Conservation (phyloP, 2,329 filamentous ascomycete genomes). For the Eurotiales sp. region DNA sequence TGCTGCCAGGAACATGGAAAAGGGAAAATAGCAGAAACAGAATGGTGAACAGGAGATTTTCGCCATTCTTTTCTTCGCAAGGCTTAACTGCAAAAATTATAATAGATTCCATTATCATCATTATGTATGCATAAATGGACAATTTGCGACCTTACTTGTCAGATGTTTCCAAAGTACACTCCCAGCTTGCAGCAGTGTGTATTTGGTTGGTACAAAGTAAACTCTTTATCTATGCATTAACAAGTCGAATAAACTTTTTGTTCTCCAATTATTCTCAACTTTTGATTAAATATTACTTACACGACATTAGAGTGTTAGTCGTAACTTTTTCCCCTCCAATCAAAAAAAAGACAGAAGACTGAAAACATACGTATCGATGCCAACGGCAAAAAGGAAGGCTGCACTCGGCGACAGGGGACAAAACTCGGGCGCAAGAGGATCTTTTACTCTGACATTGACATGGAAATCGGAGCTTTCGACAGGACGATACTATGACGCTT, state of each 20-base stretch:
- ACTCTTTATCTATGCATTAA: constrained; percentile 1
- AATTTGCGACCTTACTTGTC: background rate
- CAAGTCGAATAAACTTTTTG: background rate
- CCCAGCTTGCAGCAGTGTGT: background rate
- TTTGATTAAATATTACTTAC: background rate
- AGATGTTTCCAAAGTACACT: background rate
- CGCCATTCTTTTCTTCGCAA: constrained; percentile 6
- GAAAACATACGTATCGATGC: too few relatives aligned
- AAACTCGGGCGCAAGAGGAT: too few relatives aligned
- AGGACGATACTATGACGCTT: too few relatives aligned
- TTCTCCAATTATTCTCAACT: background rate
- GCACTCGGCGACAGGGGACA: too few relatives aligned
- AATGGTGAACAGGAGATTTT: constrained; percentile 1
- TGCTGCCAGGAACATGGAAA: constrained; percentile 11
- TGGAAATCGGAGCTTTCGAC: too few relatives aligned
- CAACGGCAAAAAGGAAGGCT: too few relatives aligned
- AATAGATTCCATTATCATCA: constrained; percentile 12
- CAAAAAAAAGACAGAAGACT: too few relatives aligned
- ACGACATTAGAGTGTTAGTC: background rate
- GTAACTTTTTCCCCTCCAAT: background rate
- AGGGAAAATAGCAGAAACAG: background rate
- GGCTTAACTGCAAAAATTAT: constrained; percentile 9
- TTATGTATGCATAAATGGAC: constrained; percentile 10
- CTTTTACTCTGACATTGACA: too few relatives aligned
- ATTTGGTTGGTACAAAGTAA: constrained; percentile 7